Evolutionary conservation across 208 protist species (phyloP), one percentile per base, ranked within the genome.

Genomic region (Leishmania mexicana): DNA sequence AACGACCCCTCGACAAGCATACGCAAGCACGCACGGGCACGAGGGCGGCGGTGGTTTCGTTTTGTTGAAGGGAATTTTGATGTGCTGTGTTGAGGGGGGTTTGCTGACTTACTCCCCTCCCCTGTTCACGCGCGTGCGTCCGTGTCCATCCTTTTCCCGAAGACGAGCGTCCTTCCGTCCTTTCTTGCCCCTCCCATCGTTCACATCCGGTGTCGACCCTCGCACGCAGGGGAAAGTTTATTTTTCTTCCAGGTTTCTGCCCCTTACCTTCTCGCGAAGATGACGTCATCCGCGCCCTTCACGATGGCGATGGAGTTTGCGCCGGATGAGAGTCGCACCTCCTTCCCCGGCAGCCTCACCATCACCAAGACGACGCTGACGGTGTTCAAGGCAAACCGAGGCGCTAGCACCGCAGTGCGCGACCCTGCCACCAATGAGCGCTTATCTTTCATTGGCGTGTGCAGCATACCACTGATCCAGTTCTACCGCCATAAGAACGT

Each of bases 401-500:
- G 31, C 6, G 57, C 82, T 42, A 17, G 53, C 72, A 62, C 77
- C 13, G 60, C 78, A 4, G 64, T 76, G 76, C 76, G 53, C 13
- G 82, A 82, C 54, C 77, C 86, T 31, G 78, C 73, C 1, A 68
- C 65, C 54, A 84, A 82, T 54, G 88, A 87, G 47, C 84, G 88
- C 62, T 58, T 89, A 17, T 83, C 81, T 40, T 95, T 95, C 62
- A 88, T 97, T 68, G 93, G 93, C 49, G 88, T 92, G n/a, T 92
- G 89, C 88, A 91, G 85, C 80, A 67, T 91, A 1, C 86, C 90
- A 2, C 88, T 94, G 13, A 79, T 95, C 1, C 89, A 90, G 78
- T 94, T 94, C 60, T 88, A 90, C 71, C 89, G 88, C n/a, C 81
- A 88, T 67, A 74, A 90, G 73, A 77, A 81, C 60, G 42, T 67